phyloP scores from a whole-genome alignment of 495 filamentous ascomycete species.

The Tuber aestivum region DNA sequence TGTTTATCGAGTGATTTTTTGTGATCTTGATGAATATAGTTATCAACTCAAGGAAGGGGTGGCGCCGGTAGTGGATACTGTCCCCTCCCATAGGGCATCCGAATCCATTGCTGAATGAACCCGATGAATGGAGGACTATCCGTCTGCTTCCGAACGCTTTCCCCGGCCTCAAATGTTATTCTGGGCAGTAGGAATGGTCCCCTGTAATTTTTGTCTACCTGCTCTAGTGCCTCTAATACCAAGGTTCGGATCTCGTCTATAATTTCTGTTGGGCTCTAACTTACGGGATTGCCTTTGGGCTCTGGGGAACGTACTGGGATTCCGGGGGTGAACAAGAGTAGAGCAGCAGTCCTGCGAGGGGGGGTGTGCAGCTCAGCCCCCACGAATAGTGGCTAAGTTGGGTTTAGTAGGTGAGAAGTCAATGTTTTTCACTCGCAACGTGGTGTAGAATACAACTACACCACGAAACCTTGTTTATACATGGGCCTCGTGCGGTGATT shows the following conservation, averaged over 20 bases:
- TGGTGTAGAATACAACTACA: too few relatives aligned
- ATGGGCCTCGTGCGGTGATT: too few relatives aligned
- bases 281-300: neutral
- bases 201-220: neutral
- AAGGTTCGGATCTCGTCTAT: neutral
- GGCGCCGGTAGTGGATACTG: neutral
- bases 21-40: neutral
- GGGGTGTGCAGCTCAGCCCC: neutral
- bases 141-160: neutral
- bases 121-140: neutral
- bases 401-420: neutral
- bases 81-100: neutral
- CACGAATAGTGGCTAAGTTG: neutral
- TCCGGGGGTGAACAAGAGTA: neutral
- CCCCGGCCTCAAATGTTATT: neutral
- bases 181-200: neutral
- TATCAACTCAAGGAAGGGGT: neutral
- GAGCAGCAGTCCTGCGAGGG: neutral
- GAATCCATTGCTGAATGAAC: neutral
- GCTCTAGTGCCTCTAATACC: neutral
- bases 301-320: neutral
- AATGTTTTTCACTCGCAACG: neutral
- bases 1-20: neutral
- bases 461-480: too few relatives aligned
- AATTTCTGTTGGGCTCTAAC: neutral